These are phyloP conservation scores for Entoloma clypeatum DNA, from an alignment of 1,284 basidiomycete species.

Conservation along the genomic window DNA sequence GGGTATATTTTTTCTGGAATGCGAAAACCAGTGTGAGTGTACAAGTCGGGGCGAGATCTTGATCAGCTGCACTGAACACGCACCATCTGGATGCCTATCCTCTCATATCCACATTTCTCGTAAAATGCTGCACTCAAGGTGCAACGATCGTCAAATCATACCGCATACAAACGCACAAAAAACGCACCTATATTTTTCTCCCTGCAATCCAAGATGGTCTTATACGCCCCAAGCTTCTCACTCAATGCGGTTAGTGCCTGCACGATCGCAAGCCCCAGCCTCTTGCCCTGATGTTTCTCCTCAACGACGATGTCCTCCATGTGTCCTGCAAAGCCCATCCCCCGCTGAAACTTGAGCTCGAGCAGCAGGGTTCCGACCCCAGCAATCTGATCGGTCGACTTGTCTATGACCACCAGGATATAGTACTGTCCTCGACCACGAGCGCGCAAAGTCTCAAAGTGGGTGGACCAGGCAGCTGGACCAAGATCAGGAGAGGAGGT, in stretches of 20 bases:
- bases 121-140: slow-evolving; percentile 83
- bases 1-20: no score
- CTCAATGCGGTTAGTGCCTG: slow-evolving; percentile 79
- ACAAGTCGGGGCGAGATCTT: no score
- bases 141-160: slow-evolving; percentile 7
- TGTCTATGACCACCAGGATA: slow-evolving; percentile 80
- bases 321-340: slow-evolving; percentile 81
- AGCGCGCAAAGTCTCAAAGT: slow-evolving; percentile 40
- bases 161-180: slow-evolving; percentile 13
- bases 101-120: slow-evolving; percentile 89
- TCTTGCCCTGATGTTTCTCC: slow-evolving; percentile 83
- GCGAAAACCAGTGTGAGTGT: no score
- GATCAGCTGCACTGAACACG: no score
- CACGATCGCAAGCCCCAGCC: slow-evolving; percentile 85
- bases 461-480: slow-evolving; percentile 50
- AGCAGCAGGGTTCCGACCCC: slow-evolving; percentile 83
- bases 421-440: slow-evolving; percentile 74
- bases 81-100: slow-evolving; percentile 91
- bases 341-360: slow-evolving; percentile 91
- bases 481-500: slow-evolving; percentile 78
- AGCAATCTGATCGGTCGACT: slow-evolving; percentile 74
- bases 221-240: slow-evolving; percentile 80
- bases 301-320: slow-evolving; percentile 98
- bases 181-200: slow-evolving; percentile 86
- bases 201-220: slow-evolving; percentile 96